These are phyloP conservation scores for Saccharum hybrid DNA, from an alignment of 202 grass and related monocot genomes.

Conservation along the genomic window DNA sequence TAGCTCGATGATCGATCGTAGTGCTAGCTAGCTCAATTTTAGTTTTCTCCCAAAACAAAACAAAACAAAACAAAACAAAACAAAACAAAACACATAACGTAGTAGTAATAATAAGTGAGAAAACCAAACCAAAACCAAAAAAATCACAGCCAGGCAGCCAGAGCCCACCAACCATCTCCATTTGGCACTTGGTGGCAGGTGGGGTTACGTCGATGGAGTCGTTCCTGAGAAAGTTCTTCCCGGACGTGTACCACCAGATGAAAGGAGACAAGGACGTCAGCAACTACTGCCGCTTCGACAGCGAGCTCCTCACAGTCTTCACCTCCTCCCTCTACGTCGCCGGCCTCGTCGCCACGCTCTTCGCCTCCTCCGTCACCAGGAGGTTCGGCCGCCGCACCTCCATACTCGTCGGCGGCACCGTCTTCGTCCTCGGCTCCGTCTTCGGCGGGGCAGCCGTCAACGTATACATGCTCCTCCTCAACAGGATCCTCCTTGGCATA, in stretches of 20 bases:
- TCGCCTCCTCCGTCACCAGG: conserved; percentile 69
- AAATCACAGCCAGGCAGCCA: too few species aligned
- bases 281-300: conserved; percentile 97
- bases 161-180: too few species aligned
- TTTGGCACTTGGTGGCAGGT: conserved; percentile 39
- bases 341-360: conserved; percentile 75
- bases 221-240: conserved; percentile 82
- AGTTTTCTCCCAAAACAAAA: too few species aligned
- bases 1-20: too few species aligned
- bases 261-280: conserved; percentile 49
- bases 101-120: too few species aligned
- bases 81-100: too few species aligned
- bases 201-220: conserved; percentile 85
- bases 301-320: conserved; percentile 83
- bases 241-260: conserved; percentile 77
- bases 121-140: too few species aligned
- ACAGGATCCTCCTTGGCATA: conserved; percentile 75
- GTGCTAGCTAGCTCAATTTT: too few species aligned
- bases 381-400: conserved; percentile 69
- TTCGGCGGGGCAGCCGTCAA: conserved; percentile 73
- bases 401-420: conserved; percentile 66
- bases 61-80: too few species aligned
- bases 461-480: conserved; percentile 83
- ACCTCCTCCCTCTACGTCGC: conserved; percentile 93
- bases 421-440: conserved; percentile 74